Evolutionary conservation across 1,139 yeast species (phyloP).

Genomic region (Yamadazyma diddensiae): DNA sequence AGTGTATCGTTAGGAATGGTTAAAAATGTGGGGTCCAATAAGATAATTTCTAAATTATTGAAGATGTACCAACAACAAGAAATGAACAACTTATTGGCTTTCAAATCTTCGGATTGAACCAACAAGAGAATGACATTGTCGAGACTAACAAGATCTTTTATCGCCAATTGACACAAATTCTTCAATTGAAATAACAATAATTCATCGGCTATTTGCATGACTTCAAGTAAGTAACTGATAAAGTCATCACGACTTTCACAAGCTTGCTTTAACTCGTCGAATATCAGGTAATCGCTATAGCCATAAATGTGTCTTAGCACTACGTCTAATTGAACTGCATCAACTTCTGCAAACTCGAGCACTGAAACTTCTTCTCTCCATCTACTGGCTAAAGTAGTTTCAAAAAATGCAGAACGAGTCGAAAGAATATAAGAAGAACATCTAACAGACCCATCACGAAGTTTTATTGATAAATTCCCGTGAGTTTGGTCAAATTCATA

Average conservation of each 20-base stretch:
- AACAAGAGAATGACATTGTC: constrained; percentile 62
- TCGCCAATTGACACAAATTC: constrained; percentile 57
- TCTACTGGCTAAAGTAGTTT: constrained; percentile 50
- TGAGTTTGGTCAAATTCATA: constrained; percentile 10
- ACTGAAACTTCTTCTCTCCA: constrained; percentile 40
- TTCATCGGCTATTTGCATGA: constrained; percentile 64
- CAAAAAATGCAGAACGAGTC: constrained; percentile 63
- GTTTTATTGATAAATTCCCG: constrained; percentile 22
- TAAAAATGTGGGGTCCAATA: constrained; percentile 46
- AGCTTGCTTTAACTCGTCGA: constrained; percentile 33
- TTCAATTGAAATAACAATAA: constrained; percentile 59
- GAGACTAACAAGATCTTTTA: constrained; percentile 55
- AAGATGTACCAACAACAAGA: constrained; percentile 69
- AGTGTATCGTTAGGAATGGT: constrained; percentile 29
- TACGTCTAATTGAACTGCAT: constrained; percentile 43
- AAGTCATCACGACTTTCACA: constrained; percentile 33
- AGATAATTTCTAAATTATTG: constrained; percentile 60
- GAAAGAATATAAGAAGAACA: constrained; percentile 54
- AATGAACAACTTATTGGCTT: constrained; percentile 54
- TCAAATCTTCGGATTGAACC: constrained; percentile 49
- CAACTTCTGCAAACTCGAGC: constrained; percentile 42
- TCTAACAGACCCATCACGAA: constrained; percentile 39
- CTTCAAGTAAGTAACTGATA: constrained; percentile 53
- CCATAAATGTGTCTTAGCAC: constrained; percentile 63
- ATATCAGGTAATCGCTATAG: constrained; percentile 37